Conservation (phyloP, 2,329 filamentous ascomycete genomes). For the Colletotrichum horii region DNA sequence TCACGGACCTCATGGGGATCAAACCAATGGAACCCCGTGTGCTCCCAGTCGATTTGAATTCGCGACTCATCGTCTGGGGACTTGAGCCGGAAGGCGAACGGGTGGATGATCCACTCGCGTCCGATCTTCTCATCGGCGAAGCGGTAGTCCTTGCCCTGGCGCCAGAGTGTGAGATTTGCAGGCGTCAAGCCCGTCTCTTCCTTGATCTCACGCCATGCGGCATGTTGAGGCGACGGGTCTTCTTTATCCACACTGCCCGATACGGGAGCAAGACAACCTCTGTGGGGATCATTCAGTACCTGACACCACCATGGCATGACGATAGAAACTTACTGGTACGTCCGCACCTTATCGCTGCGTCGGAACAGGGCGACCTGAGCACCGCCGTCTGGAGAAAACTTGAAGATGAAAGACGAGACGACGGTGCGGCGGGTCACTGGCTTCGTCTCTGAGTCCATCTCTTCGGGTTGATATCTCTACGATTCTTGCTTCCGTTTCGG, state of each 20-base stretch:
- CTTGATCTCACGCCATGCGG: conserved; percentile 66
- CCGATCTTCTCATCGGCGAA: conserved; percentile 58
- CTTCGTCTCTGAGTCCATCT: not conserved
- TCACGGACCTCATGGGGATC: conserved; percentile 55
- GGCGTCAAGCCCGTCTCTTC: conserved; percentile 65
- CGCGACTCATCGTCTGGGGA: conserved; percentile 42
- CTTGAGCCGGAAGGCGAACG: conserved; percentile 63
- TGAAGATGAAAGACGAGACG: conserved; percentile 58
- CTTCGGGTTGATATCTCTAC: not conserved
- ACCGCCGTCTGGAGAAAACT: conserved; percentile 38
- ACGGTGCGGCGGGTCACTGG: conserved; percentile 39
- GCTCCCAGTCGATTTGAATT: conserved; percentile 67
- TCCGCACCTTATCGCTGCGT: conserved; percentile 62
- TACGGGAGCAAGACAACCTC: conserved; percentile 64
- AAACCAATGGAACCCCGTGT: conserved; percentile 63
- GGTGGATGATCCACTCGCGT: conserved; percentile 66
- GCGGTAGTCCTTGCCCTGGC: conserved; percentile 62
- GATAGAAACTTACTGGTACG: conserved; percentile 57
- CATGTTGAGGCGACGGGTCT: conserved; percentile 57
- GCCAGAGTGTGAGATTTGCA: conserved; percentile 52
- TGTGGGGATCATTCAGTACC: conserved; percentile 23
- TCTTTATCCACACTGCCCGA: conserved; percentile 63
- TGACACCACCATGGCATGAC: not conserved
- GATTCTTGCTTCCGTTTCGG: not conserved
- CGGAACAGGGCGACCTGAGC: conserved; percentile 65